phyloP scores from a whole-genome alignment of 1,284 basidiomycete species.

The Trichosporon sp. region DNA sequence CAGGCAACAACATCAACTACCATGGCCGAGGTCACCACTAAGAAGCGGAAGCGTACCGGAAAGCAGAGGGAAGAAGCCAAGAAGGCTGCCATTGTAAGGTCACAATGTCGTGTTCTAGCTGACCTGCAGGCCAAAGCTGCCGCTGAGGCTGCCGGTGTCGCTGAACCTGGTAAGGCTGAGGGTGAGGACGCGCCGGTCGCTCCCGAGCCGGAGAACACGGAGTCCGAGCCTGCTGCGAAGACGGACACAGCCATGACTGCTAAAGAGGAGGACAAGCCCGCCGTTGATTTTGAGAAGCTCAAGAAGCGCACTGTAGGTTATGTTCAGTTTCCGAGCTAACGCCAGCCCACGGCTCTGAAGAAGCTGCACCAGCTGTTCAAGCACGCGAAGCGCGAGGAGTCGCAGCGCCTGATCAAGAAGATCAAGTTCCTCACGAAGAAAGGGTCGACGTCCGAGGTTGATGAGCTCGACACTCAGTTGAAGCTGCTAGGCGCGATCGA shows the following conservation, averaged over 20 bases:
- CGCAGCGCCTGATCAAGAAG: conserved; percentile 76
- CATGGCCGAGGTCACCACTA: conserved; percentile 17
- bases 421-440: conserved; percentile 60
- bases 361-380: conserved; percentile 54
- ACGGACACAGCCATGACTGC: neutral
- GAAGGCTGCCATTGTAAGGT: conserved; percentile 35
- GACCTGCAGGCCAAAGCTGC: conserved; percentile 18
- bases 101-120: neutral
- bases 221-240: neutral
- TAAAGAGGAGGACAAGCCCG: conserved; percentile 1
- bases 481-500: conserved; percentile 64
- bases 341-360: conserved; percentile 45
- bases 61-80: conserved; percentile 46
- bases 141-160: neutral
- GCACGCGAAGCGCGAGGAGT: conserved; percentile 76
- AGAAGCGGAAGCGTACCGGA: conserved; percentile 47
- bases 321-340: neutral
- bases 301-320: conserved; percentile 36
- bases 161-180: neutral
- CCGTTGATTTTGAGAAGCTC: conserved; percentile 31
- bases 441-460: conserved; percentile 49
- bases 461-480: conserved; percentile 62
- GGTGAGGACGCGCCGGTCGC: neutral
- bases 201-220: conserved; percentile 15
- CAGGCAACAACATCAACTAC: conserved; percentile 5